phyloP scores from a whole-genome alignment of 2,329 filamentous ascomycete species.

The Penicillium sp. region DNA sequence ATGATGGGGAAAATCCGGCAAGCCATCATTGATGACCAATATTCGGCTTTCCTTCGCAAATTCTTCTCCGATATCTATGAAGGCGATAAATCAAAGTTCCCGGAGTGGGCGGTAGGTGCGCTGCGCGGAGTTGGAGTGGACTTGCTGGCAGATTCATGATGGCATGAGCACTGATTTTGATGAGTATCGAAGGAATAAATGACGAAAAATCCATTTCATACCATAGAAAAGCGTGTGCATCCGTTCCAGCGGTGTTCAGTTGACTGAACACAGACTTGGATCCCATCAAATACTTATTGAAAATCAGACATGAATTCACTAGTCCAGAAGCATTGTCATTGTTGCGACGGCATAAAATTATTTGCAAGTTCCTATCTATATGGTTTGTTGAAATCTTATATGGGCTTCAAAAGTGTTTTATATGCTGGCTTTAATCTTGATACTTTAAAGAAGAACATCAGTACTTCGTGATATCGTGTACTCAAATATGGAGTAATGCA shows the following conservation, averaged over 20 bases:
- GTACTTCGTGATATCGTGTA: background rate
- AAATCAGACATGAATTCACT: background rate
- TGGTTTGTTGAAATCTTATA: background rate
- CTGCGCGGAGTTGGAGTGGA: conserved; percentile 77
- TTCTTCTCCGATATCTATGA: conserved; percentile 76
- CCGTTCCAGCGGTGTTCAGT: background rate
- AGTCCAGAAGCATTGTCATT: background rate
- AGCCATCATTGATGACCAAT: conserved; percentile 77
- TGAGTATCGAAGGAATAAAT: background rate
- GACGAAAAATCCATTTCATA: background rate
- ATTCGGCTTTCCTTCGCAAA: conserved; percentile 69
- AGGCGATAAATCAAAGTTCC: conserved; percentile 63
- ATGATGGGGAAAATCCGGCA: conserved; percentile 74
- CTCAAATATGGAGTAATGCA: background rate
- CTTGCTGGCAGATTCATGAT: conserved; percentile 47
- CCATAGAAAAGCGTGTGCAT: background rate
- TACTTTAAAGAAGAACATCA: background rate
- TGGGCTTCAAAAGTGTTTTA: background rate
- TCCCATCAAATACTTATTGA: background rate
- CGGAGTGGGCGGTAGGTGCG: conserved; percentile 79
- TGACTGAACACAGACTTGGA: background rate
- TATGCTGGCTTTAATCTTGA: background rate
- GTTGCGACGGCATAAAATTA: background rate
- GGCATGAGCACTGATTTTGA: background rate
- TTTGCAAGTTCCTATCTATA: background rate